Base-by-base conservation (phyloP, 2,329 filamentous ascomycete species). In the Erysiphe pulchra region DNA sequence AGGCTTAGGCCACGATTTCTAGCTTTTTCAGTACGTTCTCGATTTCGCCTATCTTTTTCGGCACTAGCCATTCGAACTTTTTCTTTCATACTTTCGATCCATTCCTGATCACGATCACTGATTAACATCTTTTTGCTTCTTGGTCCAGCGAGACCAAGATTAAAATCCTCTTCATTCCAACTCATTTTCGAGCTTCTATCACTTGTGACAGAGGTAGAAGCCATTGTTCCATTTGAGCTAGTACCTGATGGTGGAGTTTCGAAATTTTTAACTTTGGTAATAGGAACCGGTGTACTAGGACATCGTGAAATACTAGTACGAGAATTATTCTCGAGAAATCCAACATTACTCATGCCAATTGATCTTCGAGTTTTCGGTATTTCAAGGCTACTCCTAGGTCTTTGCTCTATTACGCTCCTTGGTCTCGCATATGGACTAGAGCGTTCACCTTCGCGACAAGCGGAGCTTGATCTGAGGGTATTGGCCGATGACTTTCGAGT, bases 61-160 rank as follows among this genome's bases (percentile, higher is more conserved):
- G 71, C 71, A 55, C 77, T 81, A 49, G 75, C 79, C 42, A 75
- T 68, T 48, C 78, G 71, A 37, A 85, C 82, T 56, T 82, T 79
- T 55, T 82, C 78, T 62, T 84, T 78, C 64, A 90, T 79, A 50
- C 75, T 81, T 59, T 86, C 78, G 10, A 90, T 79, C 82, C 82
- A 90, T 36, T 77, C 75, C 47, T 74, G 68, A 56, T 78, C 82
- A 60, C 85, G 77, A 46, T 77, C 74, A 47, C 75, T 80, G 62
- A 75, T 80, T 56, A 68, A 71, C 8, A 72, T 68, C 51, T 70
- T 71, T 59, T 73, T 78, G 33, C 69, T 67, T 42, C 70, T 73
- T 1, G 80, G 80, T 0, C 80, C 80, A 0, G 79, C 78, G 43
- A 85, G 71, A 5, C 80, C 79, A 7, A 83, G 66, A 9, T 68